Base-by-base conservation (phyloP, 2,329 filamentous ascomycete genomes). In the Claviceps digitariae region DNA sequence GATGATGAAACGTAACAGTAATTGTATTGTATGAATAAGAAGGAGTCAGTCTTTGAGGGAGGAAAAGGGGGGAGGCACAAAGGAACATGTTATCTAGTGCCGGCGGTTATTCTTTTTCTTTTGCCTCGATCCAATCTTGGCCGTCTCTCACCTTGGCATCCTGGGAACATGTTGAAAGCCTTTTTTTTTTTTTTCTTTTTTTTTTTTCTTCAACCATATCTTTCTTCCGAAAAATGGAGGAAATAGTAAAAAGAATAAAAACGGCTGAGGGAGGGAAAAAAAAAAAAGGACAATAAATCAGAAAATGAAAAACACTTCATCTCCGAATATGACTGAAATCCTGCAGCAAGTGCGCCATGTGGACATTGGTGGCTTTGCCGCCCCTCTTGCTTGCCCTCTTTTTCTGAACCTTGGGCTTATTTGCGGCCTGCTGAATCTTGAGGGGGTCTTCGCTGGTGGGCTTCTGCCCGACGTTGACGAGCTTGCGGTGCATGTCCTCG, bases 361-460 rank as follows among this genome's bases (percentile, higher is more conserved):
- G 90, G 29, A 82, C 82, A 66, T 95, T 95, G 27, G 88, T 94
- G 54, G 85, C 83, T 76, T 90, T 93, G 59, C 86, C 87, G 44
- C 81, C 81, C 55, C 83, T 78, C 58, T 87, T 80, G 60, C 71
- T 69, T 27, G 74, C 72, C 46, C 82, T 75, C 66, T 87, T 87
- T 71, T 87, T 86, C 68, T 83, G 82, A 71, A 85, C 84, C 72
- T 87, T 86, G 60, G 83, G 71, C 65, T 78, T 81, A 56, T 76
- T 79, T 23, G 77, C 72, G 17, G 58, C 63, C 50, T 63, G 58
- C 38, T 57, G 61, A 6, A 60, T 49, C 79, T 72, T 65, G 60
- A 78, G 68, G 55, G 87, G 87, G 60, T 90, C 86, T 59, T 90
- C 87, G 68, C 84, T 91, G 40, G 88, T 89, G 0, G 90, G 88